These are phyloP conservation scores for Primulina huaijiensis DNA, from an alignment of 257 asterid species.

Conservation along the genomic window DNA sequence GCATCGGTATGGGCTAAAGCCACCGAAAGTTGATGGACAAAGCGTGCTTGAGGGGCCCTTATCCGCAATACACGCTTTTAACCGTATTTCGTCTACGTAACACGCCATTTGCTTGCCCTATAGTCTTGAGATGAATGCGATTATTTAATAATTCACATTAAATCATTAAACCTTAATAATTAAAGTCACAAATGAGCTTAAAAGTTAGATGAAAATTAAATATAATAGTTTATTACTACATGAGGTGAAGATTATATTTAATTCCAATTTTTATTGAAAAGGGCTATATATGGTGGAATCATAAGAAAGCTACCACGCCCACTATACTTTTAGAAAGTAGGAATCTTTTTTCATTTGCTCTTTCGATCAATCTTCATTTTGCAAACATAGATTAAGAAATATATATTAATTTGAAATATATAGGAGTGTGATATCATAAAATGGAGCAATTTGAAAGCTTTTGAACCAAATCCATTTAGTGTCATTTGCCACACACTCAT, in stretches of 20 bases:
- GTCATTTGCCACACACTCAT: neutral
- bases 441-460: too few relatives aligned
- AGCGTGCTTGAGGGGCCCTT: constrained; percentile 38
- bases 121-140: too few relatives aligned
- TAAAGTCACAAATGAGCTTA: too few relatives aligned
- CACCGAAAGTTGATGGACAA: constrained; percentile 35
- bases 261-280: too few relatives aligned
- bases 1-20: neutral
- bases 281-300: neutral
- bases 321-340: neutral
- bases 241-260: too few relatives aligned
- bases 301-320: neutral
- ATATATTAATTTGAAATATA: too few relatives aligned
- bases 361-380: neutral
- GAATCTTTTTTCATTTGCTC: neutral
- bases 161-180: too few relatives aligned
- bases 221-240: too few relatives aligned
- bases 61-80: neutral
- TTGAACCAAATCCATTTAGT: neutral
- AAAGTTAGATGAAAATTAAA: too few relatives aligned
- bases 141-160: too few relatives aligned
- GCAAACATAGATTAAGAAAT: neutral
- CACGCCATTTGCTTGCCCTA: too few relatives aligned
- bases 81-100: neutral
- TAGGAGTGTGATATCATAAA: neutral